Percentiles rank a stretch among this genome's conserved stretches.
Conservation (phyloP, 805 yeast genomes). For the Dipodascus albidus region DNA sequence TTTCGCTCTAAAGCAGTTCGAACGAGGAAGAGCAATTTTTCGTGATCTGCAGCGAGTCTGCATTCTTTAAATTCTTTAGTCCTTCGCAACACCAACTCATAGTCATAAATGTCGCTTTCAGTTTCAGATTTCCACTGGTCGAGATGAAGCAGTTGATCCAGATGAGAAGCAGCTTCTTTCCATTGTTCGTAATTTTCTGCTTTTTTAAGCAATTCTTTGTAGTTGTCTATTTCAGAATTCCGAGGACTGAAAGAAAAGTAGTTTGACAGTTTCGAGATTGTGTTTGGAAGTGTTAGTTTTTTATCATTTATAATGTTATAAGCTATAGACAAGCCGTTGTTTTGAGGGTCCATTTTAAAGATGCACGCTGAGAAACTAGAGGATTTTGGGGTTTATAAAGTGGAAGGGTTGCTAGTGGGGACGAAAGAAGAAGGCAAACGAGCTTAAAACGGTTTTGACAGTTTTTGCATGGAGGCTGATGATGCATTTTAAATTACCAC, state of each 20-base stretch:
- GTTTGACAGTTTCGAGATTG: not conserved
- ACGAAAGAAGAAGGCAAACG: not conserved
- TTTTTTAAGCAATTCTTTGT: conserved; percentile 8
- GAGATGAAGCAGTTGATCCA: conserved; percentile 56
- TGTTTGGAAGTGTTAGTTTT: not conserved
- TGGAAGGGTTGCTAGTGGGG: not conserved
- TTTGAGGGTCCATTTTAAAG: not conserved
- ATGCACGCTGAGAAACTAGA: not conserved
- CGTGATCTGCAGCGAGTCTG: conserved; percentile 44
- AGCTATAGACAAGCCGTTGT: not conserved
- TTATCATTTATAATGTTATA: not conserved
- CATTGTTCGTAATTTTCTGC: conserved; percentile 39
- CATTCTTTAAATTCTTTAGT: conserved; percentile 49
- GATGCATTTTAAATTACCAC: not conserved
- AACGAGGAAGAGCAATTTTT: conserved; percentile 55
- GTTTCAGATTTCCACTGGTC: conserved; percentile 58
- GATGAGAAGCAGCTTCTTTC: conserved; percentile 47
- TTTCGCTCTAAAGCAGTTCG: conserved; percentile 81
- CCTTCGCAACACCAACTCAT: conserved; percentile 41
- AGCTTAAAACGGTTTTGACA: not conserved
- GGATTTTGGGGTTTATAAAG: too few relatives aligned
- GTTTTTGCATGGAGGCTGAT: too few relatives aligned
- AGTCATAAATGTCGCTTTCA: conserved; percentile 64
- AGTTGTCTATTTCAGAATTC: conserved; percentile 3
- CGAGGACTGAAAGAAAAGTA: not conserved